Conservation (phyloP, 768 basidiomycete species). For the Tulasnella sp. region DNA sequence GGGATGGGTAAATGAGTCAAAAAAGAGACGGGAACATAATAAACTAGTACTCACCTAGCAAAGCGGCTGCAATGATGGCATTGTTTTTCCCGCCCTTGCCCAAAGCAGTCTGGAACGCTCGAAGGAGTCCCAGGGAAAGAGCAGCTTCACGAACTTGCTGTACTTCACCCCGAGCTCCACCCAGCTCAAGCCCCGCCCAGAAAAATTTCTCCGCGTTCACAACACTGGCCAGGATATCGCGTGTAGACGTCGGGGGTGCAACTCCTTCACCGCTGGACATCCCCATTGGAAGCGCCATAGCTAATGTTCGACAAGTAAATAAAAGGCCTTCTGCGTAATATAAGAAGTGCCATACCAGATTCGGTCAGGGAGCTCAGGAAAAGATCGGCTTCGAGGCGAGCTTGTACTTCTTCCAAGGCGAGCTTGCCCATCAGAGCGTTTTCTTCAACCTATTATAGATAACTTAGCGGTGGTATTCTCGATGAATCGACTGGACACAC, state of each 20-base stretch:
- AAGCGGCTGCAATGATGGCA: constrained; percentile 54
- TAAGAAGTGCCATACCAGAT: constrained; percentile 58
- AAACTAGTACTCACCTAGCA: constrained; percentile 51
- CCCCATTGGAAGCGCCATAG: constrained; percentile 79
- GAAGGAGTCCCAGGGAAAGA: constrained; percentile 63
- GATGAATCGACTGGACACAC: neutral
- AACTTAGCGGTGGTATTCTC: neutral
- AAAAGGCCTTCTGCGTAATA: no score
- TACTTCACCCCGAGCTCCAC: constrained; percentile 57
- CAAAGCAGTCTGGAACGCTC: constrained; percentile 74
- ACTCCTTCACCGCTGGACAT: constrained; percentile 49
- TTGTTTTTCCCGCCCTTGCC: constrained; percentile 53
- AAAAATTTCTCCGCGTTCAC: constrained; percentile 66
- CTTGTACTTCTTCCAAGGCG: constrained; percentile 72
- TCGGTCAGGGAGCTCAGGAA: constrained; percentile 86
- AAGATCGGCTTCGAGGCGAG: constrained; percentile 77
- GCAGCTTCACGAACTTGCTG: constrained; percentile 70
- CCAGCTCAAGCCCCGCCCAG: constrained; percentile 57
- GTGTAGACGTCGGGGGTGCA: constrained; percentile 44
- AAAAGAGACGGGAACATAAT: neutral
- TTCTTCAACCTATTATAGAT: constrained; percentile 58
- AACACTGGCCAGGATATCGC: constrained; percentile 58
- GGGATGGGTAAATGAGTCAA: neutral
- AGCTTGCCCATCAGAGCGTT: constrained; percentile 69
- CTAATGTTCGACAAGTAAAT: constrained; percentile 40